These are phyloP conservation scores for Saururus chinensis DNA, from an alignment of 164 flowering plant genomes.

Conservation along the genomic window DNA sequence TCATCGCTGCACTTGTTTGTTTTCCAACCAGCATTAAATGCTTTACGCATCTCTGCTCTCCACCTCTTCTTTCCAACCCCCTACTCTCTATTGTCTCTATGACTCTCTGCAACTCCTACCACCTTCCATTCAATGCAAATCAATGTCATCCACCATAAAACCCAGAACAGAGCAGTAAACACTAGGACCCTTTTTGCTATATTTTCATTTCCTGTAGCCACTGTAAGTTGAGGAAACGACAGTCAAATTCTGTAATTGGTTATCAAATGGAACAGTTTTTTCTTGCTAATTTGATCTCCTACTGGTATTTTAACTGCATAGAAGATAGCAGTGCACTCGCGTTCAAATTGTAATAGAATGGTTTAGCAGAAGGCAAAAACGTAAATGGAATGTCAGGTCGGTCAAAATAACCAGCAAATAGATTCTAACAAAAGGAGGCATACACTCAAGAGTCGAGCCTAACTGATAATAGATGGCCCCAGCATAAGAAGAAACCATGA, in stretches of 20 bases:
- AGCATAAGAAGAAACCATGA: slow-evolving; percentile 8
- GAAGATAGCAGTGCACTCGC: too few relatives aligned
- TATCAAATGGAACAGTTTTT: too few relatives aligned
- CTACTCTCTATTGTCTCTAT: neutral
- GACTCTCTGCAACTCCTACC: slow-evolving; percentile 13
- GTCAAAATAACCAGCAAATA: slow-evolving; percentile 2
- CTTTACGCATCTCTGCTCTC: slow-evolving; percentile 21
- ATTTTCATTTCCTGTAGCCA: too few relatives aligned
- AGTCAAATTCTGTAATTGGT: too few relatives aligned
- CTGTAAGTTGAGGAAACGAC: too few relatives aligned
- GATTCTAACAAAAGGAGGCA: neutral
- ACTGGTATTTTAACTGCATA: too few relatives aligned
- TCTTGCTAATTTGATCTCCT: too few relatives aligned
- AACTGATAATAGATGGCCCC: too few relatives aligned
- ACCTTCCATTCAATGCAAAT: slow-evolving; percentile 29
- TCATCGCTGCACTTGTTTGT: slow-evolving; percentile 44
- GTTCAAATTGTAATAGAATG: too few relatives aligned
- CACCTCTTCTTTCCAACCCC: slow-evolving; percentile 14
- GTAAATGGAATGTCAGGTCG: neutral
- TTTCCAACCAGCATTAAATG: slow-evolving; percentile 33
- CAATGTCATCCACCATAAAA: slow-evolving; percentile 4
- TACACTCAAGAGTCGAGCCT: neutral
- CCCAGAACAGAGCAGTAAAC: neutral
- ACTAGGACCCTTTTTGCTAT: too few relatives aligned
- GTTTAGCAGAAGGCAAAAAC: too few relatives aligned